Evolutionary conservation across 345 rosid species (phyloP), one percentile per base, ranked within the genome.

Genomic region (Syzygium aqueum): DNA sequence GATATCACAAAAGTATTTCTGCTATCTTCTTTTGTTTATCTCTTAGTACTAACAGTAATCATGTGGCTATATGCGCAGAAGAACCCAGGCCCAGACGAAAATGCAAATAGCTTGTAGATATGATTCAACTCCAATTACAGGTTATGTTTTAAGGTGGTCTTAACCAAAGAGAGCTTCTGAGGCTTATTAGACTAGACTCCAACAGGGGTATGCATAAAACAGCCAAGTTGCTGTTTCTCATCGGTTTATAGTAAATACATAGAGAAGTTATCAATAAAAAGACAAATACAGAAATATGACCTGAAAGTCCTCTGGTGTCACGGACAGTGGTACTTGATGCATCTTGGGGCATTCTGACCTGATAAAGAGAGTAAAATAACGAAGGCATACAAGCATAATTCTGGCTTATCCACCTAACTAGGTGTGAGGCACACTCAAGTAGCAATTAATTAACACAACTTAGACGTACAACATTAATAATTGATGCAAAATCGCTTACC

Each of bases 331-430:
- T 91, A 89, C 92, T 93, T 85, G 99, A 95, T 83, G 98, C 95
- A 92, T 97, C 99, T 90, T 97, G 99, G 82, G 99, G 99, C 99
- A 97, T 97, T 92, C 93, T 95, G 78, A 97, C 98, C 99, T 97
- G 88, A 93, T 50, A 67, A 82, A 86, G 59, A 30, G 83, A 89
- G 52, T 27, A 78, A 84, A n/a, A 40, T 88, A 21, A 53, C 13
- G 51, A 46, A 53, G n/a, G 84, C 13, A 9, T 86, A 17, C 52
- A 21, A 37, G 30, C 82, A 54, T 82, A 88, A 84, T 84, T 51
- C 37, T 27, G 9, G 19, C 8, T 84, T 30, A 73, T 19, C 82
- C 82, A 73, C 49, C 82, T 37, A 37, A 37, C 7, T 19, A n/a
- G 49, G n/a, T 53, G 49, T 78, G n/a, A 84, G 43, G 8, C 22